Conservation (phyloP, 345 rosid species). For the Pugionium cornutum region DNA sequence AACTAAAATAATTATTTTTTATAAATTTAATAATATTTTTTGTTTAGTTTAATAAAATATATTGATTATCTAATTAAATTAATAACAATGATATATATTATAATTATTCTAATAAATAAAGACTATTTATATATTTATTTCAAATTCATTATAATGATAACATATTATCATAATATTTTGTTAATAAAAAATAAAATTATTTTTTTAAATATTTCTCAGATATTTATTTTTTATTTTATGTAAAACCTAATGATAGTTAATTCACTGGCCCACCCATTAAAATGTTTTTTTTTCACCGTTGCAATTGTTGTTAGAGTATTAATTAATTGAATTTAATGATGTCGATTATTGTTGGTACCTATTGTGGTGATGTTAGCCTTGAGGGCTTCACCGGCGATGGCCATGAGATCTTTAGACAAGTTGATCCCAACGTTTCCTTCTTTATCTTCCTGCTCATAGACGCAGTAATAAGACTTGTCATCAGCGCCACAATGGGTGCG, state of each 20-base stretch:
- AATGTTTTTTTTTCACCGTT: constrained; percentile 5
- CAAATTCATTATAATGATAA: too few relatives aligned
- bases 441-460: constrained; percentile 66
- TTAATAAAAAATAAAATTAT: too few relatives aligned
- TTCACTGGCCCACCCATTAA: background rate
- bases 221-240: background rate
- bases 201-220: too few relatives aligned
- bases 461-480: constrained; percentile 67
- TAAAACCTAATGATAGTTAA: background rate
- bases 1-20: too few relatives aligned
- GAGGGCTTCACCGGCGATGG: constrained; percentile 77
- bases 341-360: constrained; percentile 35
- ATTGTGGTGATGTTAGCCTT: constrained; percentile 78
- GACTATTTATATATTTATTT: too few relatives aligned
- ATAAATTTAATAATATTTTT: too few relatives aligned
- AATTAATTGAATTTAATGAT: constrained; percentile 4
- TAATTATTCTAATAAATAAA: too few relatives aligned
- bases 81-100: too few relatives aligned
- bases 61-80: too few relatives aligned
- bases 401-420: constrained; percentile 74
- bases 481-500: constrained; percentile 78
- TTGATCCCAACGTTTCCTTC: constrained; percentile 67
- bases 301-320: constrained; percentile 5
- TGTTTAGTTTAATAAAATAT: too few relatives aligned
- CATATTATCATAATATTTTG: too few relatives aligned